Base-by-base conservation (phyloP, 202 grass and related monocot species). In the Zizania palustris region DNA sequence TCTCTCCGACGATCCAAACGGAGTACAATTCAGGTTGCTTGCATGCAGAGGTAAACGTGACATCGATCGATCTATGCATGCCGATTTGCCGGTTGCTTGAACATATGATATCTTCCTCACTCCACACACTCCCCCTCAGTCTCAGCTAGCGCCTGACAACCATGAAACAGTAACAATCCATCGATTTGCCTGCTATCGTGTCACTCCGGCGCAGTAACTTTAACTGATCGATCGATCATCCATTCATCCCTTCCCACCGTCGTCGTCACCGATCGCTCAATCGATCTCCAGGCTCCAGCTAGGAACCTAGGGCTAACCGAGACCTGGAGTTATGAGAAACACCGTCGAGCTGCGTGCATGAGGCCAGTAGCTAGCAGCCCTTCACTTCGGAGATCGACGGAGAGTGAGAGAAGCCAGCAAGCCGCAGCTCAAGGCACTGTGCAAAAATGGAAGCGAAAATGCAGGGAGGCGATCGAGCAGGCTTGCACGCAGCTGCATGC, bases 381-480 rank as follows among this genome's bases (percentile, higher is more conserved):
- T n/a, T n/a, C 49, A 53, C 6, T 41, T 41, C 39, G 6, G 61
- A 63, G 65, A 82, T 41, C 69, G 34, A 16, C 18, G 15, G 38
- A 8, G 4, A 10, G 7, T 3, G n/a, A n/a, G n/a, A n/a, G n/a
- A n/a, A n/a, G n/a, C n/a, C n/a, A n/a, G n/a, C n/a, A n/a, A n/a
- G n/a, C n/a, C n/a, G n/a, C n/a, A 28, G 28, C 28, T 28, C 28
- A 28, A 28, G 28, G 28, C 8, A 85, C 71, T 87, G 74, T 50
- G 69, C 87, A 93, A 82, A 89, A 86, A 84, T 90, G 63, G 87
- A 76, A 85, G 82, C 49, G 51, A 71, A 63, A 42, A 69, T 58
- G 21, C 65, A 5, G 54, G 82, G 76, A 73, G 44, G 28, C 28
- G 28, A 28, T 28, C 28, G 28, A 28, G 28, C n/a, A n/a, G n/a